These are phyloP conservation scores for Boletus tomentosulus DNA, from an alignment of 768 basidiomycete genomes.

Conservation along the genomic window DNA sequence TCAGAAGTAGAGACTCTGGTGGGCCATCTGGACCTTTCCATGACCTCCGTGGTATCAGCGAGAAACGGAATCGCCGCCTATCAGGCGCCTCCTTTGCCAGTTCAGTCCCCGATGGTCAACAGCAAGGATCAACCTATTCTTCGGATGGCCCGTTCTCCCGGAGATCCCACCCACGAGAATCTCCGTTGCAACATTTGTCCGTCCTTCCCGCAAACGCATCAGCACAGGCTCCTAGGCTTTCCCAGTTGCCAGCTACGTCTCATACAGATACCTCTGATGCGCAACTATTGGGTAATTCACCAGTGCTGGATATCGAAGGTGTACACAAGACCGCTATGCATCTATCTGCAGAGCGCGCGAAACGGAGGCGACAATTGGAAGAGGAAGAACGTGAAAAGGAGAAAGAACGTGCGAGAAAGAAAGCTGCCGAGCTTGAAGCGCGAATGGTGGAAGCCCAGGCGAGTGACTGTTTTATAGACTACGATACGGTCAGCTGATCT, in stretches of 20 bases:
- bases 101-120: slow-evolving; percentile 19
- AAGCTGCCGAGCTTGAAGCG: slow-evolving; percentile 73
- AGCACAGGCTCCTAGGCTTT: slow-evolving; percentile 9
- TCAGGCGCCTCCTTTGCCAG: slow-evolving; percentile 21
- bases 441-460: slow-evolving; percentile 42
- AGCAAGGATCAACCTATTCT: slow-evolving; percentile 17
- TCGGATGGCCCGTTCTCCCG: slow-evolving; percentile 18
- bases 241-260: slow-evolving; percentile 38
- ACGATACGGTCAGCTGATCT: slow-evolving; percentile 7
- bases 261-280: slow-evolving; percentile 39
- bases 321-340: slow-evolving; percentile 80
- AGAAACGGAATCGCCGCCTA: slow-evolving; percentile 21
- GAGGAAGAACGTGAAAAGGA: slow-evolving; percentile 80
- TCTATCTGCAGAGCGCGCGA: slow-evolving; percentile 77
- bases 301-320: slow-evolving; percentile 52
- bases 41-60: slow-evolving; percentile 16
- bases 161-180: slow-evolving; percentile 44
- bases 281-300: slow-evolving; percentile 19
- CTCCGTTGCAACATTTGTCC: slow-evolving; percentile 34
- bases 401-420: slow-evolving; percentile 74
- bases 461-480: slow-evolving; percentile 6
- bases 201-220: slow-evolving; percentile 17
- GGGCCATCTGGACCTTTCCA: slow-evolving; percentile 10
- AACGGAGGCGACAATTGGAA: slow-evolving; percentile 72
- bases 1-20: slow-evolving; percentile 14